Evolutionary conservation across 1,284 basidiomycete genomes (phyloP), one percentile per base, ranked within the genome.

Genomic region (Malassezia yamatoensis): DNA sequence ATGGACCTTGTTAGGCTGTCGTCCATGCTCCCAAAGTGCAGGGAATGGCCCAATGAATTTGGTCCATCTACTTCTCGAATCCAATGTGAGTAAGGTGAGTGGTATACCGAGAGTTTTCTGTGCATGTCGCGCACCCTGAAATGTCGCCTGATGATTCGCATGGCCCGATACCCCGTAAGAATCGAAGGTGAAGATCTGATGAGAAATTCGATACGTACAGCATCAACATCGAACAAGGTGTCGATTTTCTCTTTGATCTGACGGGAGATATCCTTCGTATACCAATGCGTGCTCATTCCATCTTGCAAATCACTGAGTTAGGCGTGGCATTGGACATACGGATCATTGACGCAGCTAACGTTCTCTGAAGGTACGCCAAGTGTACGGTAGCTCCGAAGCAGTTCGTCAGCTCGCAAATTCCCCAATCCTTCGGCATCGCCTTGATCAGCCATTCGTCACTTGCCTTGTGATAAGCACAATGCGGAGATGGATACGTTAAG

Each of bases 101-200:
- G 15, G 49, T 20, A 15, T 48, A 13, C 8, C 33, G 33, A 16
- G 13, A 16, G 12, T 32, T 7, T 16, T 6, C 29, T 46, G 51
- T 38, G 56, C 18, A 18, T 5, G 20, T 21, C 39, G 32, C 18
- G 49, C 51, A 15, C 63, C 85, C 41, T 75, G 66, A n/a, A 81
- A 81, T 18, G 91, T 77, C 0, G 88, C 84, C 53, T 80, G 80
- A 76, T 99, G 93, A 75, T 98, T 99, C 0, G 87, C 85, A 70
- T 98, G 93, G 0, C 78, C 79, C 8, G 90, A 90, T 5, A 98
- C 79, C 1, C 94, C 93, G 3, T 73, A 63, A 0, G 76, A 61
- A 76, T 99, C 93, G 67, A 98, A 98, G 0, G 93, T 96, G 54
- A 99, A 78, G 52, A 98, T 83, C 87, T 46, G 42, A 29, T 56